Percentiles rank a stretch among this genome's conserved stretches.
Conservation (phyloP, 306 rosid species). For the Herpetospermum pedunculosum region DNA sequence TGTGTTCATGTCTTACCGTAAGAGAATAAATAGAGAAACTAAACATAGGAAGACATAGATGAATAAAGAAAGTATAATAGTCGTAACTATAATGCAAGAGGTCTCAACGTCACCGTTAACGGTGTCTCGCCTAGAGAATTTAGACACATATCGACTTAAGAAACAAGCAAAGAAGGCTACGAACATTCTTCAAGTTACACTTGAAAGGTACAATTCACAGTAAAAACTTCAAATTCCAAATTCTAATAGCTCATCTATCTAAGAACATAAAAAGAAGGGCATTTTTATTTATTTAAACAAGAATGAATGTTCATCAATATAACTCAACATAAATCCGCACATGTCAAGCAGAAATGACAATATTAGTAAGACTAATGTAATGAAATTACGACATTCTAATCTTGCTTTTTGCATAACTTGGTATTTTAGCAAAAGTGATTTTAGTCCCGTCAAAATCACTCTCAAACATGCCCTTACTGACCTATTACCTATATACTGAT, state of each 20-base stretch:
- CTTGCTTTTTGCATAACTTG: neutral
- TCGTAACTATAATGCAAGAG: neutral
- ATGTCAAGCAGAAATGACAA: neutral
- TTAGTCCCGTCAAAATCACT: too few relatives aligned
- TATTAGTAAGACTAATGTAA: neutral
- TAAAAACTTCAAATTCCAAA: neutral
- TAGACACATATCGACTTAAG: neutral
- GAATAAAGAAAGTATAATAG: neutral
- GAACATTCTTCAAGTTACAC: neutral
- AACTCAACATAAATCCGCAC: neutral
- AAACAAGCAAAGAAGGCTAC: neutral
- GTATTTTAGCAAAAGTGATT: neutral
- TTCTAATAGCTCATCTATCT: neutral
- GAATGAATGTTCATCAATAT: neutral
- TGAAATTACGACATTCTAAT: neutral
- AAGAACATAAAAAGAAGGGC: neutral
- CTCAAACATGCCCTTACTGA: too few relatives aligned
- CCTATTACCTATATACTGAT: too few relatives aligned
- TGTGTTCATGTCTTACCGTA: too few relatives aligned
- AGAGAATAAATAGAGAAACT: too few relatives aligned
- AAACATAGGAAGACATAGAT: too few relatives aligned
- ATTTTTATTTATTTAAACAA: neutral
- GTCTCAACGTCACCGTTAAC: neutral
- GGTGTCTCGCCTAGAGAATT: neutral
- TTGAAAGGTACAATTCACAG: neutral